These are phyloP conservation scores for Tilletiaria anomala DNA, from an alignment of 1,284 basidiomycete species.

Conservation along the genomic window DNA sequence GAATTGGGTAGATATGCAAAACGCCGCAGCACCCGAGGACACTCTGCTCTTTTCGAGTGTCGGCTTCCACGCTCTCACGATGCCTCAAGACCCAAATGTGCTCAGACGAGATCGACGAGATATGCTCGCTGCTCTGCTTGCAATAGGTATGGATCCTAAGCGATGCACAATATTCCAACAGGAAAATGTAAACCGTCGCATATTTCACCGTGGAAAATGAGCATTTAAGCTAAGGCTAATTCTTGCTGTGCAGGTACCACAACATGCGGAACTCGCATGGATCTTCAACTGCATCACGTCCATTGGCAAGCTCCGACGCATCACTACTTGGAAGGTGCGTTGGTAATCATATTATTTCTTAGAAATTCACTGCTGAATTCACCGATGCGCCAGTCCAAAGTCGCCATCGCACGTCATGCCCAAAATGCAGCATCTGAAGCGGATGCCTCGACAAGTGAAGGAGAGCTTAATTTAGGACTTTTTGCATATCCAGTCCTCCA, in stretches of 20 bases:
- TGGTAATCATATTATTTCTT: constrained; percentile 11
- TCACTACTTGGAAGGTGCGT: constrained; percentile 98
- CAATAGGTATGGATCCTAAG: constrained; percentile 67
- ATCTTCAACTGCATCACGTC: constrained; percentile 70
- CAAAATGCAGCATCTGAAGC: constrained; percentile 50
- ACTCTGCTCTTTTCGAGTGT: constrained; percentile 62
- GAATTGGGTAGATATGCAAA: constrained; percentile 73
- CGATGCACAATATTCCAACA: constrained; percentile 70
- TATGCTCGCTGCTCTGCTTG: constrained; percentile 68
- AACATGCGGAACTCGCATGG: constrained; percentile 84
- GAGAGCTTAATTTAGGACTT: constrained; percentile 64
- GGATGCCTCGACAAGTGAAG: constrained; percentile 60
- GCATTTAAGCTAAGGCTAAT: background rate
- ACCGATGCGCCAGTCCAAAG: constrained; percentile 55
- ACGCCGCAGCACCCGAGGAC: constrained; percentile 47
- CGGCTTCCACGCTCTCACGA: constrained; percentile 77
- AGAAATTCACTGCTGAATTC: background rate
- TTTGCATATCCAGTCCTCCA: constrained; percentile 87
- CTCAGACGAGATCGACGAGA: constrained; percentile 55
- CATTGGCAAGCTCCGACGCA: constrained; percentile 64
- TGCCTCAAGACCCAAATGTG: constrained; percentile 64
- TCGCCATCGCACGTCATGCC: constrained; percentile 60
- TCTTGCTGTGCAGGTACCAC: constrained; percentile 50
- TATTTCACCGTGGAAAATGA: background rate
- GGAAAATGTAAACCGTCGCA: constrained; percentile 63